phyloP scores from a whole-genome alignment of 768 basidiomycete species.

The Agrocybe praecox region DNA sequence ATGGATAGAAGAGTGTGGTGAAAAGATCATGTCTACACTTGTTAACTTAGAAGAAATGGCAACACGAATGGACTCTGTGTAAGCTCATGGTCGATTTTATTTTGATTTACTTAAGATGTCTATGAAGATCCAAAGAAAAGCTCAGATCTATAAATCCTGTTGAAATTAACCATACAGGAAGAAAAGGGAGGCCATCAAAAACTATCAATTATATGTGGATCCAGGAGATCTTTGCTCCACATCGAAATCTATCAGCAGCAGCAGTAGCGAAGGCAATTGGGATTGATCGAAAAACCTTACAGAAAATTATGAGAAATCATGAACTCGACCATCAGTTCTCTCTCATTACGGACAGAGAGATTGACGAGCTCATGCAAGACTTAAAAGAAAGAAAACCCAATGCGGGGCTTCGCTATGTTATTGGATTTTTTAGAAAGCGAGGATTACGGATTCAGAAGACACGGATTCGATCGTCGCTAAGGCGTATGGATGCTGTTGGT shows the following conservation, averaged over 20 bases:
- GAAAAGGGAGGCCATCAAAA: conserved; percentile 8
- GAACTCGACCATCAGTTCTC: background rate
- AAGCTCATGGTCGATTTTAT: too few species aligned
- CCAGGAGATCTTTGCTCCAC: background rate
- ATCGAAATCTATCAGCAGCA: background rate
- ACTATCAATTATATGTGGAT: conserved; percentile 1
- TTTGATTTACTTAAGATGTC: too few species aligned
- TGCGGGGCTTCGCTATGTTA: conserved; percentile 4
- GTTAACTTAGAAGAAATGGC: too few species aligned
- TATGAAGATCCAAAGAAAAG: too few species aligned
- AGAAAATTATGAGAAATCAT: conserved; percentile 1
- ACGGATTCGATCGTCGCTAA: background rate
- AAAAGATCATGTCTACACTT: too few species aligned
- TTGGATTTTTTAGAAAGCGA: conserved; percentile 4
- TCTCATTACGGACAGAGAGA: conserved; percentile 4
- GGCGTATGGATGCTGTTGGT: conserved; percentile 2
- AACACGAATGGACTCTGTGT: too few species aligned
- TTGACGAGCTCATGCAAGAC: background rate
- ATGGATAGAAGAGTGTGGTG: too few species aligned
- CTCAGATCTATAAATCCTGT: too few species aligned
- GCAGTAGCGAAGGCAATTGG: background rate
- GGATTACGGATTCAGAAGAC: conserved; percentile 4
- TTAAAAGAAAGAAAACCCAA: background rate
- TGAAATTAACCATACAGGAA: background rate
- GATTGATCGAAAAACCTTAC: background rate